A percentile compares a stretch with the other conserved stretches of the same genome.
These are phyloP conservation scores for Podospora didyma DNA, from an alignment of 495 filamentous ascomycete genomes.

Conservation along the genomic window DNA sequence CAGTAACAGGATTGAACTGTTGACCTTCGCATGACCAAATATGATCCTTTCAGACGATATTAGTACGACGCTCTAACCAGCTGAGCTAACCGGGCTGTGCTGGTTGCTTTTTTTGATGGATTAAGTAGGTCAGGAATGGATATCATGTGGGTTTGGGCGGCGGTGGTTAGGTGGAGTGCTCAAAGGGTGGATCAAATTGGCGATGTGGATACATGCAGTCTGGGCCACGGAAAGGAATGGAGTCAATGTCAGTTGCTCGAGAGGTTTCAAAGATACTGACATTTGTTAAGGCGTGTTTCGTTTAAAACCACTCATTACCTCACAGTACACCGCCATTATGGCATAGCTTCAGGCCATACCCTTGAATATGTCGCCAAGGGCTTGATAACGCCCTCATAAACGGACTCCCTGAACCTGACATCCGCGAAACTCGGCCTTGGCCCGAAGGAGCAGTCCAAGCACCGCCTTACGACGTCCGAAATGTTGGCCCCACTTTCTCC, in stretches of 20 bases:
- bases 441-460: conserved; percentile 1
- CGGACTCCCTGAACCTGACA: conserved; percentile 1
- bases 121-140: background rate
- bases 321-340: conserved; percentile 2
- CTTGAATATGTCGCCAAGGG: background rate
- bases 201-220: background rate
- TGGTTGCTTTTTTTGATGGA: background rate
- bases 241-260: background rate
- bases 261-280: background rate
- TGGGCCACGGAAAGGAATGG: background rate
- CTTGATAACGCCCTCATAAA: conserved; percentile 1
- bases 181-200: background rate
- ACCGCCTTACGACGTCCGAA: background rate
- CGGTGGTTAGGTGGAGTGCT: background rate
- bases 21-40: too few species aligned
- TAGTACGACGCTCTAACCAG: too few species aligned
- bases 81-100: background rate
- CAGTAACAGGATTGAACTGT: background rate
- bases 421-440: background rate
- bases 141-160: background rate
- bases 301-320: background rate
- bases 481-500: background rate
- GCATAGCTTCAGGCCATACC: background rate
- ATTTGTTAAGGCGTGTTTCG: background rate
- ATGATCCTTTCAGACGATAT: too few species aligned